A percentile compares a stretch with the other conserved stretches of the same genome.
phyloP scores from a whole-genome alignment of 1,284 basidiomycete species.

The Wallemia hederae region DNA sequence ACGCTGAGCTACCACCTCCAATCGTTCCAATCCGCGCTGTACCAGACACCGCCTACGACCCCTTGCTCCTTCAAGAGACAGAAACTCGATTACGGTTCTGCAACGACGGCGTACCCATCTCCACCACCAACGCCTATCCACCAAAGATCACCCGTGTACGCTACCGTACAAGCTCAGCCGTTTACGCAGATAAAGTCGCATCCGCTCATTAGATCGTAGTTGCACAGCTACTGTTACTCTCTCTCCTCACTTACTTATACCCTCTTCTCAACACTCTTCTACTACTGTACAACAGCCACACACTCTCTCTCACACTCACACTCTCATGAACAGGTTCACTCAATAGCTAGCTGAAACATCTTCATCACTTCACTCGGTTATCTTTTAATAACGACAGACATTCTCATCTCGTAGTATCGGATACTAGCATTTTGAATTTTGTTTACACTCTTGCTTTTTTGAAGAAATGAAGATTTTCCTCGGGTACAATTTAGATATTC shows the following conservation, averaged over 20 bases:
- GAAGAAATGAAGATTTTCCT: background rate
- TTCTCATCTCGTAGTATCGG: no score
- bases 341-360: no score
- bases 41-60: background rate
- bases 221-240: background rate
- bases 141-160: background rate
- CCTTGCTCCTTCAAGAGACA: background rate
- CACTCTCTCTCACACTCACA: no score
- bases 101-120: background rate
- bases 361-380: background rate
- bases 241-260: no score
- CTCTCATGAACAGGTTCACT: no score
- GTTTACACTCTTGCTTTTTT: background rate
- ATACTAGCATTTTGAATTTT: background rate
- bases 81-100: background rate
- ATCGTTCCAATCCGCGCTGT: background rate
- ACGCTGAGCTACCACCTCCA: background rate
- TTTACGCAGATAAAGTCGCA: background rate
- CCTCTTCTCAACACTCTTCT: no score
- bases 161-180: background rate
- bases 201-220: background rate
- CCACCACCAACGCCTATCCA: background rate
- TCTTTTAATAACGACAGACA: no score
- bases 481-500: background rate
- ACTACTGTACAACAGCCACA: no score